Evolutionary conservation across 1,284 basidiomycete species (phyloP).

Genomic region (Cryptococcus maquisensis): DNA sequence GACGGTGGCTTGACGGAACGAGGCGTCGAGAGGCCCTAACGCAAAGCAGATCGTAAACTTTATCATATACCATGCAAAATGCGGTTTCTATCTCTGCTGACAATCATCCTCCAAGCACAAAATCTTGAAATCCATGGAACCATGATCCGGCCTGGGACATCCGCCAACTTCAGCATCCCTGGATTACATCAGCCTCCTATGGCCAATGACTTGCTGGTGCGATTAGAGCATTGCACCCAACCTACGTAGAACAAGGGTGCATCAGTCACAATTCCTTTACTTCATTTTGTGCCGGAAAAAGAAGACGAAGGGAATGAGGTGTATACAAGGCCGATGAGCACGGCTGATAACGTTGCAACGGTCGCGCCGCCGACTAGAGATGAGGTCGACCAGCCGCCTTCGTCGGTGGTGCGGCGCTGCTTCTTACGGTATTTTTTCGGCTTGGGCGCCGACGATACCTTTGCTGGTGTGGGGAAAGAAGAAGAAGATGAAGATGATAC

Average conservation of each 20-base stretch:
- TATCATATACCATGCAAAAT: too few species aligned
- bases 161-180: too few species aligned
- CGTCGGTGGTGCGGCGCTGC: background rate
- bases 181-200: too few species aligned
- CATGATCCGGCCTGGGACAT: too few species aligned
- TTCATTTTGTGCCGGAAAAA: background rate
- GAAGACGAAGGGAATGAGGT: slow-evolving; percentile 26
- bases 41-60: too few species aligned
- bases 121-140: too few species aligned
- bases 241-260: slow-evolving; percentile 22
- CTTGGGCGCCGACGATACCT: background rate
- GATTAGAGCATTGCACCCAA: slow-evolving; percentile 34
- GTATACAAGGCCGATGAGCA: slow-evolving; percentile 44
- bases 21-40: too few species aligned
- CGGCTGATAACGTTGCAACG: slow-evolving; percentile 37
- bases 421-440: slow-evolving; percentile 7
- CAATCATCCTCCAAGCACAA: too few species aligned
- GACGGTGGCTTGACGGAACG: too few species aligned
- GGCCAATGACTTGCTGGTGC: background rate
- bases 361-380: slow-evolving; percentile 30
- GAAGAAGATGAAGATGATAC: slow-evolving; percentile 36
- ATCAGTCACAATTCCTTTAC: slow-evolving; percentile 25
- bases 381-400: slow-evolving; percentile 10
- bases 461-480: slow-evolving; percentile 13
- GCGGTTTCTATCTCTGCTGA: too few species aligned